Base-by-base conservation (phyloP, 1,284 basidiomycete genomes). In the Trichosporon coremiiforme region DNA sequence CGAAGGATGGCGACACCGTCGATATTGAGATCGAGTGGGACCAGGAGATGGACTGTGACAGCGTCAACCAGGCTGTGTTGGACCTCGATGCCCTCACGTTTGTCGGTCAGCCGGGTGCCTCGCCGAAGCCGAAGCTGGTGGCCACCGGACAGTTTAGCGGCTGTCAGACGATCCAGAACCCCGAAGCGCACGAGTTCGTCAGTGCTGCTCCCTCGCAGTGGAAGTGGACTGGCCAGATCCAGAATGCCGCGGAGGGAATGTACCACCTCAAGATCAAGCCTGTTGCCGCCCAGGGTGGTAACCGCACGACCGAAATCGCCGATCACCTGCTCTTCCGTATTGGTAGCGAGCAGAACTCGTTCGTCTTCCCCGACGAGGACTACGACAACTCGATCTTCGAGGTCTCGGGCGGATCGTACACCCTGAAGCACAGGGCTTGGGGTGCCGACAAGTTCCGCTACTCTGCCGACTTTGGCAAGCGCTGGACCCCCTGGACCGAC, bases 381-480 rank as follows among this genome's bases (percentile, higher is more conserved):
- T 95, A 94, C 79, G 76, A 74, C 79, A 86, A 84, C 57, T 84
- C 83, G 53, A 86, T 91, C 1, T 89, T 95, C 78, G 86, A 86
- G 22, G 85, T 87, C 66, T 85, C 87, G 8, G 84, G 87, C 72
- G 89, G 87, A 64, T 84, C 89, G 73, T 93, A 90, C 81, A 88
- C 86, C 2, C 92, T 93, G 80, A 88, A 87, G 2, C 93, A 95
- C 84, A 88, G 87, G 64, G 93, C 93, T 2, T 87, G 87, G 64
- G 94, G 94, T 66, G 93, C 94, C n/a, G 93, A 95, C 74, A 88
- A 85, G 85, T 90, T 92, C 85, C 88, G 94, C 63, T 95, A 93
- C 82, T 90, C 91, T 8, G 88, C 88, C 84, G 90, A 95, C 84
- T 95, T 91, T 77, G 93, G 91, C 20, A 86, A 88, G 81, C 90